phyloP scores from a whole-genome alignment of 1,284 basidiomycete genomes.

The Mrakiaceae sp. region DNA sequence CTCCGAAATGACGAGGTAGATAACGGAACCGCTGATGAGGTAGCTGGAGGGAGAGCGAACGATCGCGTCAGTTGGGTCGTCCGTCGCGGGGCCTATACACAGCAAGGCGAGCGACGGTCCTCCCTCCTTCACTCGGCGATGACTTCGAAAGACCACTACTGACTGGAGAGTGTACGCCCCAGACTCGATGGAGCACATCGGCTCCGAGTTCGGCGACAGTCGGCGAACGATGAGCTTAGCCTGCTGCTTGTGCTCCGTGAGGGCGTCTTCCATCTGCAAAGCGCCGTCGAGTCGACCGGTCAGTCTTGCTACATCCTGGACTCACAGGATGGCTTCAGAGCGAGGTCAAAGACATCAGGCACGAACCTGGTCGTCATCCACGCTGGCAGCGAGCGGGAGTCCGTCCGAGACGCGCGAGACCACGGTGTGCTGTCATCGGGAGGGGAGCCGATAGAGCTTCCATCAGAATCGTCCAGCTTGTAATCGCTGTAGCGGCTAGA shows the following conservation, averaged over 20 bases:
- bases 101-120: neutral
- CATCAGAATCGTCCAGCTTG: too few species aligned
- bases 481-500: too few species aligned
- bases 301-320: constrained; percentile 1
- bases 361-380: constrained; percentile 83
- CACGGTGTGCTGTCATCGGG: neutral
- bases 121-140: too few species aligned
- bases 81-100: neutral
- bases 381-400: constrained; percentile 82
- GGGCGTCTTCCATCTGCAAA: constrained; percentile 69
- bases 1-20: constrained; percentile 91
- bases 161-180: constrained; percentile 89
- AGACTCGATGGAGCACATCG: constrained; percentile 92
- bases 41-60: constrained; percentile 50
- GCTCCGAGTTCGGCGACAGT: constrained; percentile 85
- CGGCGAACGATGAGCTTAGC: constrained; percentile 92
- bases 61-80: neutral
- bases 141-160: constrained; percentile 19
- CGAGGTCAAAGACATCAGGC: constrained; percentile 12
- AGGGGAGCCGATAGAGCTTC: too few species aligned
- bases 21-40: constrained; percentile 82
- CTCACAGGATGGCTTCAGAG: neutral
- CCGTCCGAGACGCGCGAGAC: constrained; percentile 63
- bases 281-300: constrained; percentile 17
- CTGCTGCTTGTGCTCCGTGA: constrained; percentile 97